These are phyloP conservation scores for Amanita molliuscula DNA, from an alignment of 768 basidiomycete genomes.

Conservation along the genomic window DNA sequence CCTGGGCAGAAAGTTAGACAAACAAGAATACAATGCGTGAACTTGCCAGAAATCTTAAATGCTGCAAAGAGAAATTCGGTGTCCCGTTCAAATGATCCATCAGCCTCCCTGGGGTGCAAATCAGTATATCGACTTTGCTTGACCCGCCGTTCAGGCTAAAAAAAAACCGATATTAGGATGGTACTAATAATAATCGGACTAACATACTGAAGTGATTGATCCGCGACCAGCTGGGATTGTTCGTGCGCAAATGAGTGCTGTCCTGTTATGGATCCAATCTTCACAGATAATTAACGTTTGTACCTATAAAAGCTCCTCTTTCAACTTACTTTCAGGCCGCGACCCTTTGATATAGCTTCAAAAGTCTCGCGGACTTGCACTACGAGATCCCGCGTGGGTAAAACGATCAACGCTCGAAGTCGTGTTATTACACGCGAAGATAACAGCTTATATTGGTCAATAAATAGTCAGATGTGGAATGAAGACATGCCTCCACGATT, in stretches of 20 bases:
- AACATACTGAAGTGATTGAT: conserved; percentile 41
- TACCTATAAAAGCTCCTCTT: neutral
- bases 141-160: conserved; percentile 71
- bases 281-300: neutral
- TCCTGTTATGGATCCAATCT: conserved; percentile 80
- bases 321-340: conserved; percentile 65
- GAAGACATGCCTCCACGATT: conserved; percentile 62
- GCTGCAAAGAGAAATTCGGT: conserved; percentile 84
- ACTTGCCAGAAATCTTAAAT: conserved; percentile 85
- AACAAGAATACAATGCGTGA: conserved; percentile 5
- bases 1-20: conserved; percentile 29
- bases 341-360: conserved; percentile 75
- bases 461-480: neutral
- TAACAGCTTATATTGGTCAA: conserved; percentile 42
- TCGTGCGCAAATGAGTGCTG: conserved; percentile 94
- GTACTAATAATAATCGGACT: neutral
- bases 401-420: conserved; percentile 77
- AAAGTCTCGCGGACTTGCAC: conserved; percentile 88
- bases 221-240: conserved; percentile 68
- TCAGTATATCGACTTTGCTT: conserved; percentile 86
- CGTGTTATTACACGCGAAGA: conserved; percentile 69
- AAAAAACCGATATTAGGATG: conserved; percentile 1
- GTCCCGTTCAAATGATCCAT: conserved; percentile 91
- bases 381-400: conserved; percentile 93
- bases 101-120: conserved; percentile 91